A percentile compares a stretch with the other conserved stretches of the same genome.
These are phyloP conservation scores for Chrysopogon serrulatus DNA, from an alignment of 176 grass and related monocot genomes.

Conservation along the genomic window DNA sequence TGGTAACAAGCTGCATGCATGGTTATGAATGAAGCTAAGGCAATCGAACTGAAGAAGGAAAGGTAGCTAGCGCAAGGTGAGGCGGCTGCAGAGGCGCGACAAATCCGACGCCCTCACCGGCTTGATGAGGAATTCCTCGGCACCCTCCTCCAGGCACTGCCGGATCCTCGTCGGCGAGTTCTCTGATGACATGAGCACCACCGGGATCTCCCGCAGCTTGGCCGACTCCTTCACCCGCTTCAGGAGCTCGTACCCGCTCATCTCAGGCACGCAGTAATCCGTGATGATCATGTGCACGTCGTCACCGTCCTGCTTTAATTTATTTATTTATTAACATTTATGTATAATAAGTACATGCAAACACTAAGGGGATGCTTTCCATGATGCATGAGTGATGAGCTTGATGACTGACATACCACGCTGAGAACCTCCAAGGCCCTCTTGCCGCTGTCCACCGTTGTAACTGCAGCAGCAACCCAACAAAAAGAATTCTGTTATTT, in stretches of 20 bases:
- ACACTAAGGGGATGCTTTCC: neutral
- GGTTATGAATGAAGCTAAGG: neutral
- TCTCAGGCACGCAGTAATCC: constrained; percentile 54
- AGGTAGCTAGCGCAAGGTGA: neutral
- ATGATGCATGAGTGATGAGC: too few relatives aligned
- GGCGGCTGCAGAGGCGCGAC: constrained; percentile 24
- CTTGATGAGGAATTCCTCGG: constrained; percentile 48
- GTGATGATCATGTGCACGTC: constrained; percentile 43
- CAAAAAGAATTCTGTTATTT: neutral
- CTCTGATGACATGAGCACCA: constrained; percentile 65
- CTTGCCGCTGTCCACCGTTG: constrained; percentile 44
- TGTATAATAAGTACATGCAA: too few relatives aligned
- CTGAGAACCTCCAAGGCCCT: constrained; percentile 51
- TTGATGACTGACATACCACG: neutral
- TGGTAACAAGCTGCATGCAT: too few relatives aligned
- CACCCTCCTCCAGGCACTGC: constrained; percentile 40
- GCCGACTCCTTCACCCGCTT: constrained; percentile 53
- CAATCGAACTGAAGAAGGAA: too few relatives aligned
- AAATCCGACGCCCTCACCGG: constrained; percentile 32
- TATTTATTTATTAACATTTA: neutral
- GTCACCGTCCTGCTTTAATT: constrained; percentile 8
- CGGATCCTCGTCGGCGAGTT: constrained; percentile 44
- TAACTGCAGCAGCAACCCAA: constrained; percentile 24
- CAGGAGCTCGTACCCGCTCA: constrained; percentile 47
- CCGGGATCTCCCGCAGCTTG: constrained; percentile 43